Evolutionary conservation across 352 stramenopile species (phyloP).

Genomic region (Phytopythium mirpurense): DNA sequence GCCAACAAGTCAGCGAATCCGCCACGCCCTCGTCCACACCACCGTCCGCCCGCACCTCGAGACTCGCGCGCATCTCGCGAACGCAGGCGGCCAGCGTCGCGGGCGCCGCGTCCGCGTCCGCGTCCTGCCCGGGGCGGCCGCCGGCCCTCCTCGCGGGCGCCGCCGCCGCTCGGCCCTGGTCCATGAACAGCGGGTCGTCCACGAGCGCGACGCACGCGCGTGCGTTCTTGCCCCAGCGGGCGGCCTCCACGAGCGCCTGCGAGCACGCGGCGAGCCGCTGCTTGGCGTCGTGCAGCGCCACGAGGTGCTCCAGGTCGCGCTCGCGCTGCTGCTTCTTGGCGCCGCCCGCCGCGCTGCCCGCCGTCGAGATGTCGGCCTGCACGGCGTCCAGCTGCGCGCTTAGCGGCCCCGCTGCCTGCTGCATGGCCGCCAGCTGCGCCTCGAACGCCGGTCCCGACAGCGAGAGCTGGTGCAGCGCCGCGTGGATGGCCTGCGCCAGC

Average conservation of each 20-base stretch:
- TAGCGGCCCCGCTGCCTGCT: conserved; percentile 36
- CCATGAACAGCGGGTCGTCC: conserved; percentile 29
- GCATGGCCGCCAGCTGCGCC: conserved; percentile 42
- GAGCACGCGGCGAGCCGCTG: conserved; percentile 55
- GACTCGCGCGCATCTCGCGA: conserved; percentile 54
- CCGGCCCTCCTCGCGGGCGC: neutral
- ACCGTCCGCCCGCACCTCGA: conserved; percentile 23
- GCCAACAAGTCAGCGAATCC: neutral
- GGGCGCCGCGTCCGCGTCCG: conserved; percentile 4
- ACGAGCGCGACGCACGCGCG: conserved; percentile 37
- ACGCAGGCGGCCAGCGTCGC: conserved; percentile 41
- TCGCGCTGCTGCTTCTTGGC: conserved; percentile 7
- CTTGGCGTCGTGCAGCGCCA: conserved; percentile 68
- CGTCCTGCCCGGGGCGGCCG: neutral
- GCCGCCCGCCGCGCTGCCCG: conserved; percentile 2
- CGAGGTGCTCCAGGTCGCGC: conserved; percentile 45
- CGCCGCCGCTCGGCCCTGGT: conserved; percentile 7
- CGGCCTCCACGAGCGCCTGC: conserved; percentile 61
- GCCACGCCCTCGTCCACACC: neutral
- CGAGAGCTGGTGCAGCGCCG: conserved; percentile 54
- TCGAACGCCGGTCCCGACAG: conserved; percentile 43
- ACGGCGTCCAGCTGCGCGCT: conserved; percentile 35
- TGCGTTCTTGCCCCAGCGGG: conserved; percentile 61
- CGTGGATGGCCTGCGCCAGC: conserved; percentile 48
- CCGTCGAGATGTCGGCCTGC: conserved; percentile 17